These are phyloP conservation scores for Metschnikowia shivogae DNA, from an alignment of 805 yeast genomes.

Conservation along the genomic window DNA sequence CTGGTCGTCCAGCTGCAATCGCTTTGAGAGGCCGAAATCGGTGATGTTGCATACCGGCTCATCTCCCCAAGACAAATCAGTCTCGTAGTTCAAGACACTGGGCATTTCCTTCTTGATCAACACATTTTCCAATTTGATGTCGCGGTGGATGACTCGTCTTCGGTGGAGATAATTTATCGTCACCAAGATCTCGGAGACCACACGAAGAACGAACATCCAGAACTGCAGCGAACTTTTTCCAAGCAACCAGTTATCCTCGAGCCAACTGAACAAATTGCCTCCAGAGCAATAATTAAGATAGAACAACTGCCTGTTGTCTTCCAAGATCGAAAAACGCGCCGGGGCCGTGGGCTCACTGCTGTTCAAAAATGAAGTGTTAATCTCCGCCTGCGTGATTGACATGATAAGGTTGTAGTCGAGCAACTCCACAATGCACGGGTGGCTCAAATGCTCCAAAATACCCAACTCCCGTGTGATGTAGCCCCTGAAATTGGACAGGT, in stretches of 20 bases:
- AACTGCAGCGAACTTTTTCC: constrained; percentile 22
- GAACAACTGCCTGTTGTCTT: constrained; percentile 38
- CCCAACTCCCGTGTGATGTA: constrained; percentile 61
- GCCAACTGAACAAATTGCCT: constrained; percentile 76
- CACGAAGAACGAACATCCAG: constrained; percentile 50
- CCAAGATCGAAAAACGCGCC: constrained; percentile 1
- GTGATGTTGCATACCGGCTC: constrained; percentile 55
- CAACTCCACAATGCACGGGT: constrained; percentile 67
- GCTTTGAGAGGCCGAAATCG: constrained; percentile 86
- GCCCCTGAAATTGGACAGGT: constrained; percentile 28
- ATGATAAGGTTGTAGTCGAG: constrained; percentile 45
- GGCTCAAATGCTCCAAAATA: constrained; percentile 51
- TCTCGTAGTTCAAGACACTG: neutral
- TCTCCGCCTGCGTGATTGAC: constrained; percentile 22
- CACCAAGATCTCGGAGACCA: constrained; percentile 64
- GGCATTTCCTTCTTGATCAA: constrained; percentile 36
- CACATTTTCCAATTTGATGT: constrained; percentile 83
- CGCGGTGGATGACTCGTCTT: constrained; percentile 76
- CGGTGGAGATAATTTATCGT: constrained; percentile 71
- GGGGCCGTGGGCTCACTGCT: neutral
- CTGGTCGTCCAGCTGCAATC: constrained; percentile 56
- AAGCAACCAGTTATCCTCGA: constrained; percentile 24
- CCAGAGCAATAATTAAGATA: constrained; percentile 77
- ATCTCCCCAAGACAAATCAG: constrained; percentile 11
- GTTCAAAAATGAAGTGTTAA: constrained; percentile 11